Conservation (phyloP, 352 stramenopile genomes). For the Pythium brassicae region DNA sequence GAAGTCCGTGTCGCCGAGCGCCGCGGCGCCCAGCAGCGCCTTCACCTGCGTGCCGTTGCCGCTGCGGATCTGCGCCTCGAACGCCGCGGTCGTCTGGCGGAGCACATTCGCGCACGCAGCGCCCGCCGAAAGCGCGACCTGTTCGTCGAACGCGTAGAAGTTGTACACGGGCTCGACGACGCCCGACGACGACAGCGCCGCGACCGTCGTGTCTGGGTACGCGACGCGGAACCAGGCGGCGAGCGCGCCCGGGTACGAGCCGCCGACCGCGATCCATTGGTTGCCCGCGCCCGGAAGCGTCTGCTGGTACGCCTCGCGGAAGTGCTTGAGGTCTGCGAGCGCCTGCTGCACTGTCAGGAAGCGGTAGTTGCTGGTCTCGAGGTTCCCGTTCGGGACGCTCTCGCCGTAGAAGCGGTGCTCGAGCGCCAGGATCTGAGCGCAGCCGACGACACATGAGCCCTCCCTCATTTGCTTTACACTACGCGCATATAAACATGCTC, state of each 20-base stretch:
- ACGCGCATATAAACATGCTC: background rate
- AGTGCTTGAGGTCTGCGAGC: conserved; percentile 81
- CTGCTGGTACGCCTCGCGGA: conserved; percentile 66
- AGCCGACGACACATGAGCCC: background rate
- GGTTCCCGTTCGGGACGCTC: conserved; percentile 69
- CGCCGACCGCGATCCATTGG: conserved; percentile 75
- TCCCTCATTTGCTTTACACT: too few relatives aligned
- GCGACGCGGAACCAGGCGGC: conserved; percentile 78
- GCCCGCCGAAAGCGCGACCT: conserved; percentile 57
- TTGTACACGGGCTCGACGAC: conserved; percentile 79
- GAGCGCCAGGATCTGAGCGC: conserved; percentile 60
- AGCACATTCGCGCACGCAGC: conserved; percentile 58
- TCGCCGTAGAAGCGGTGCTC: conserved; percentile 89
- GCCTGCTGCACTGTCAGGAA: conserved; percentile 84
- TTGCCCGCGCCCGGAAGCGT: conserved; percentile 21
- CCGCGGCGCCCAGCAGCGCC: conserved; percentile 51
- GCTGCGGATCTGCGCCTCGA: conserved; percentile 51
- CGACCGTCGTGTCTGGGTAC: conserved; percentile 76
- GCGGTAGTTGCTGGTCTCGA: conserved; percentile 68
- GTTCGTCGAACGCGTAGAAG: conserved; percentile 82
- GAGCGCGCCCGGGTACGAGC: conserved; percentile 80
- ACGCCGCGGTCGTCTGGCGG: conserved; percentile 53
- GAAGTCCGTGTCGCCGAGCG: conserved; percentile 69
- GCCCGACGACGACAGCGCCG: conserved; percentile 65
- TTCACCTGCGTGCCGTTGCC: conserved; percentile 59